These are phyloP conservation scores for Globisporangium ultimum DNA, from an alignment of 352 stramenopile genomes.

Conservation along the genomic window DNA sequence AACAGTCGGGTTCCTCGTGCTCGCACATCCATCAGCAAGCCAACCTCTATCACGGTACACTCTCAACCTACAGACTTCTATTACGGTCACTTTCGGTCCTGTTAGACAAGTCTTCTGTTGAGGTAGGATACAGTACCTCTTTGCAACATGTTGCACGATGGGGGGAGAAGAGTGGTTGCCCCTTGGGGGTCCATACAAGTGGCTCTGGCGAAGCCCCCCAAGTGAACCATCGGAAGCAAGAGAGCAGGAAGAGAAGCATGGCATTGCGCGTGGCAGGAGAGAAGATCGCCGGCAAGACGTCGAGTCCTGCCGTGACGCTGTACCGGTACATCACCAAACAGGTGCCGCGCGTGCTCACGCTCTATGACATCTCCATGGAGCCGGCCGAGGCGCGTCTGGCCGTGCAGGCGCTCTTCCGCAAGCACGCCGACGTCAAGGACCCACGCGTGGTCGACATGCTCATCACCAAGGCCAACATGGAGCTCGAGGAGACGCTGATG, in stretches of 20 bases:
- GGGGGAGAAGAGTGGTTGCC: neutral
- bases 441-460: constrained; percentile 93
- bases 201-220: neutral
- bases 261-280: constrained; percentile 72
- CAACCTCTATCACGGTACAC: too few species aligned
- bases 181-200: neutral
- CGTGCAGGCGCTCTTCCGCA: constrained; percentile 93
- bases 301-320: constrained; percentile 78
- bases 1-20: too few species aligned
- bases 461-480: constrained; percentile 97
- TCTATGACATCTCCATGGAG: constrained; percentile 98
- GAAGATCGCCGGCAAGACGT: constrained; percentile 51
- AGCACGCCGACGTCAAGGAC: constrained; percentile 94
- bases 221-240: constrained; percentile 8
- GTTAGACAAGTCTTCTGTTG: too few species aligned
- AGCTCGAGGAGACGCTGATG: constrained; percentile 96
- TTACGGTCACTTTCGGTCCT: too few species aligned
- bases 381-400: constrained; percentile 80
- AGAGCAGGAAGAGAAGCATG: constrained; percentile 31
- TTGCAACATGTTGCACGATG: neutral
- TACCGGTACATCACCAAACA: constrained; percentile 90
- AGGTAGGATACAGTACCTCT: too few species aligned
- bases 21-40: too few species aligned
- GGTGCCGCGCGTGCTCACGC: constrained; percentile 94
- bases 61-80: too few species aligned